Base-by-base conservation (phyloP, 2,329 filamentous ascomycete genomes). In the Tetracladium maxilliforme region DNA sequence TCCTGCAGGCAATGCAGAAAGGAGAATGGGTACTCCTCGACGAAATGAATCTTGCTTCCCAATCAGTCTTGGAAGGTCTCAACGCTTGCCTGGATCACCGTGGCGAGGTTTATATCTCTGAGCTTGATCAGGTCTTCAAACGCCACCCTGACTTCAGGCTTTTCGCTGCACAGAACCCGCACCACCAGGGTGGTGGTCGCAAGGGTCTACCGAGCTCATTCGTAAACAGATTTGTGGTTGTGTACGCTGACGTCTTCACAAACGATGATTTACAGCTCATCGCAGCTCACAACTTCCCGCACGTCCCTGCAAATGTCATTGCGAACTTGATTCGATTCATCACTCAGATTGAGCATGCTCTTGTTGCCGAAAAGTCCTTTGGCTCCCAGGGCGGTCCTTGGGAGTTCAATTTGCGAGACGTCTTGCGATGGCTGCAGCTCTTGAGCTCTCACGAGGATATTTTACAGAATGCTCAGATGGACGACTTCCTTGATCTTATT, bases 1-100 rank as follows among this genome's bases (percentile, higher is more conserved):
- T 98, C 45, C 58, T 98, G 12, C 80, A 83, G 44, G 90, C 90
- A 1, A 95, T 98, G 87, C 90, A 95, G 45, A 79, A 71, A 30
- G 90, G 90, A 15, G 81, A 92, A 39, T 98, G 90, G 90, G 90
- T 98, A 8, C 59, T 98, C 15, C 64, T 98, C 1, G 90, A 98
- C 43, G 90, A 98, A 56, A 98, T 98, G 90, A 98, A 98, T 41
- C 56, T 98, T 34, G 90, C 92, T 2, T 95, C 87, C 1, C 90
- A 98, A 46, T 92, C 87, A 5, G 86, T 98, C 3, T 66, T 98
- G 2, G 90, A 98, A 54, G 92, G 90, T 33, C 58, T 98, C 16
- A 98, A 98, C 38, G 87, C 90, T 13, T 95, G 90, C 54, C 64
- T 98, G 16, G 90, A 98, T 48, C 92, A 98, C 47, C 74, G 92